Base-by-base conservation (phyloP, 257 asterid species). In the Anisodus acutangulus region DNA sequence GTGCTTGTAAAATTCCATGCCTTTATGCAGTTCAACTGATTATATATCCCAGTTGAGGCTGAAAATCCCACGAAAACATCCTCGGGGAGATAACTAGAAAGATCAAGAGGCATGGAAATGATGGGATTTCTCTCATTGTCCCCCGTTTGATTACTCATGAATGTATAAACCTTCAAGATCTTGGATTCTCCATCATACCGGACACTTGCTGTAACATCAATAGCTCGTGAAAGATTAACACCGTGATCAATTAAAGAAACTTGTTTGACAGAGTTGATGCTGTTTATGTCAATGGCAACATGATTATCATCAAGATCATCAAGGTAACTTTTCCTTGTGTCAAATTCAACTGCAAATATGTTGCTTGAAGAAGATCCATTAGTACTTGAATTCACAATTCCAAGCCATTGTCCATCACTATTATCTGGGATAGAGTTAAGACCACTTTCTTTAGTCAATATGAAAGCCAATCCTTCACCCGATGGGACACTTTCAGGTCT, bases 381-480 rank as follows among this genome's bases (percentile, higher is more conserved):
- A 4, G 83, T 74, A 63, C 54, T 84, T 49, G 13, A 67, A 63
- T 84, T 84, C 79, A 78, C 83, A 60, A 84, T 60, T 10, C 86
- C 86, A 49, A 84, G 79, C 86, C 86, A 84, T 31, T 78, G 66
- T 15, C 86, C 86, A 13, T 59, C 1, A 63, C 83, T 84, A 13
- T 76, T 51, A 59, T 74, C 67, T 11, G 83, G 86, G 16, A 84
- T 54, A 5, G 64, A 53, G 4, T 53, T 0, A 78, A 2, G 0
- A 78, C 57, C 47, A 26, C 74, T 84, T 83, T 72, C 47, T 8
- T 63, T 51, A 13, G 86, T 84, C 86, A 84, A 84, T 76, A 84
- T 76, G 83, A 84, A 84, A 62, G 86, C 78, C 60, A 84, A 47
- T 83, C 83, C 86, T 83, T 83, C 86, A 35, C 83, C 86, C 58